Base-by-base conservation (phyloP, 352 stramenopile genomes). In the Pythium myriotylum region DNA sequence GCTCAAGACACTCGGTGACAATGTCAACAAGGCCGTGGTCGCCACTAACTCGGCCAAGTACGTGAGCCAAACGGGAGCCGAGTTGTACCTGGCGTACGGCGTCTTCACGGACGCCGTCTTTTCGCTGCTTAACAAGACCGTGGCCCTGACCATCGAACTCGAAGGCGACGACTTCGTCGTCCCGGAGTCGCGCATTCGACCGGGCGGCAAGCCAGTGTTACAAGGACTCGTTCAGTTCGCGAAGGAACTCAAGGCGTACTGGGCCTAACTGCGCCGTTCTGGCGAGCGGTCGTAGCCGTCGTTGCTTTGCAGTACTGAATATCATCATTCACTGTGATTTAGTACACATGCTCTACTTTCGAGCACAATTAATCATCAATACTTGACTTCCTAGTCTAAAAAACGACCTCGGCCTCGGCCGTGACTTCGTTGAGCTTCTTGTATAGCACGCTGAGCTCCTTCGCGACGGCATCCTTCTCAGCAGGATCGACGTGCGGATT, bases 391-490 rank as follows among this genome's bases (percentile, higher is more conserved):
- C 16, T 12, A n/a, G 13, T 24, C 24, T 54, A 65, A 26, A 65
- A 65, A 0, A 48, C 57, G 20, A 73, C 39, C n/a, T 70, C 65
- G 7, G 56, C 42, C 47, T 73, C 59, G 26, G 54, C 53, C 32
- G 67, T 75, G 20, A 78, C 47, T 22, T 64, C 48, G 62, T 79
- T 77, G 17, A 89, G 69, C 62, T 81, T 72, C 37, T 43, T 43
- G 37, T 43, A 43, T 6, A 43, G 37, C 26, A 61, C 48, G 62
- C 77, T 77, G 19, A 89, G 69, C 62, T 60, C 22, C 54, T 76
- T 61, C 54, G 74, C 71, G 3, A 86, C 65, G 27, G 77, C 65
- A 24, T 76, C 67, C 56, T 72, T 83, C 29, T 79, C 70, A 3
- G 67, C 59, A 0, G 62, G 24, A 35, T 81, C 65, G 0, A 68